Conservation (phyloP, 2,329 filamentous ascomycete species). For the Rutstroemia sydowiana region DNA sequence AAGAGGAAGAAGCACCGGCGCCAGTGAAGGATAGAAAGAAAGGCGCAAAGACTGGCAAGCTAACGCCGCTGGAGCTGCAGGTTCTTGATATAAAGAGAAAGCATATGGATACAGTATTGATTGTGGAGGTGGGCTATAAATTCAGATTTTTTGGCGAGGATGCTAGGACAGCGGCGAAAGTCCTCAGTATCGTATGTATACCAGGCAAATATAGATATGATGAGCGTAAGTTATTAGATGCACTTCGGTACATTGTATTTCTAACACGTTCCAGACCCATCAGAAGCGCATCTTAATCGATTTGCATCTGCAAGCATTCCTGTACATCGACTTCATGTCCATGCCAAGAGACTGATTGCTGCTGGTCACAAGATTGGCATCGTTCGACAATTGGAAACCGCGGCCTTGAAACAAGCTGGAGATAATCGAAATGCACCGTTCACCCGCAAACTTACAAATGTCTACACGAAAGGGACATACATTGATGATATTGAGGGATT, state of each 20-base stretch:
- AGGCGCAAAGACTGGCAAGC: conserved; percentile 61
- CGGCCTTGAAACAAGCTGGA: conserved; percentile 88
- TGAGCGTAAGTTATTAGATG: conserved; percentile 53
- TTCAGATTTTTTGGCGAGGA: conserved; percentile 97
- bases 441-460: conserved; percentile 82
- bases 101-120: conserved; percentile 80
- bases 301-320: conserved; percentile 97
- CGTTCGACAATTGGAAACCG: conserved; percentile 89
- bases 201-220: conserved; percentile 93
- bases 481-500: conserved; percentile 87
- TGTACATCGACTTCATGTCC: conserved; percentile 82
- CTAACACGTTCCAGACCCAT: conserved; percentile 50
- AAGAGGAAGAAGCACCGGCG: conserved; percentile 43
- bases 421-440: conserved; percentile 93
- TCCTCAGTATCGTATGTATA: conserved; percentile 91
- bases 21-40: conserved; percentile 58
- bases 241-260: conserved; percentile 7
- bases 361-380: conserved; percentile 96
- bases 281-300: conserved; percentile 82
- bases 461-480: conserved; percentile 98
- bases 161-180: conserved; percentile 79
- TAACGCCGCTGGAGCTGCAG: conserved; percentile 92
- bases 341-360: conserved; percentile 85
- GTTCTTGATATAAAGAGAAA: conserved; percentile 90
- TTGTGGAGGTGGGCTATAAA: conserved; percentile 96